These are phyloP conservation scores for Chaetomium strumarium DNA, from an alignment of 2,329 filamentous ascomycete genomes.

Conservation along the genomic window DNA sequence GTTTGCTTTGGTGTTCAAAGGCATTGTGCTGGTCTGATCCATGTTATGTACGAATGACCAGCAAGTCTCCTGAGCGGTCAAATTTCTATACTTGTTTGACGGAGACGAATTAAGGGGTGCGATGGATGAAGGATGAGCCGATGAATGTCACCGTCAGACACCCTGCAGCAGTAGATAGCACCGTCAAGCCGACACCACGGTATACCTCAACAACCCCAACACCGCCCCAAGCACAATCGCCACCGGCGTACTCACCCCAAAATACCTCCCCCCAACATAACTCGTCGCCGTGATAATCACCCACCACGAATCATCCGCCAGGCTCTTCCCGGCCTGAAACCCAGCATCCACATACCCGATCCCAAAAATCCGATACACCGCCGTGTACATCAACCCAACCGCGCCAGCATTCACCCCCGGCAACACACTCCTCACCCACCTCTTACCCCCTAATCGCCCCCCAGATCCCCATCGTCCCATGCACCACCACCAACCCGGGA, in stretches of 20 bases:
- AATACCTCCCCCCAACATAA: constrained; percentile 44
- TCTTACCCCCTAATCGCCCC: constrained; percentile 38
- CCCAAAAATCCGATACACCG: constrained; percentile 53
- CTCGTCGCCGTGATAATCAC: constrained; percentile 48
- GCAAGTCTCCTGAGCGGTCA: too few relatives aligned
- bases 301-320: constrained; percentile 58
- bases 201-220: constrained; percentile 43
- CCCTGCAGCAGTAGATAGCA: too few relatives aligned
- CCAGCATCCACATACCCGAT: constrained; percentile 50
- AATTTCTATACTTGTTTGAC: too few relatives aligned
- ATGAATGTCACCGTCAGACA: too few relatives aligned
- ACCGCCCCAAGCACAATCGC: constrained; percentile 42
- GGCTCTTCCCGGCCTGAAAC: constrained; percentile 43
- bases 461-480: constrained; percentile 53
- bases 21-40: not conserved
- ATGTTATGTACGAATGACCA: too few relatives aligned
- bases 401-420: constrained; percentile 55
- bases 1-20: not conserved
- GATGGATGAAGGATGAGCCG: too few relatives aligned
- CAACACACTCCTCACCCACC: constrained; percentile 44
- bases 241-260: constrained; percentile 36
- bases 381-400: constrained; percentile 57
- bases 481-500: constrained; percentile 44
- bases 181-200: too few relatives aligned
- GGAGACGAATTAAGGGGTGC: too few relatives aligned